Conservation (phyloP, 192 early-diverging fungal genomes). For the Coemansia aciculifera region DNA sequence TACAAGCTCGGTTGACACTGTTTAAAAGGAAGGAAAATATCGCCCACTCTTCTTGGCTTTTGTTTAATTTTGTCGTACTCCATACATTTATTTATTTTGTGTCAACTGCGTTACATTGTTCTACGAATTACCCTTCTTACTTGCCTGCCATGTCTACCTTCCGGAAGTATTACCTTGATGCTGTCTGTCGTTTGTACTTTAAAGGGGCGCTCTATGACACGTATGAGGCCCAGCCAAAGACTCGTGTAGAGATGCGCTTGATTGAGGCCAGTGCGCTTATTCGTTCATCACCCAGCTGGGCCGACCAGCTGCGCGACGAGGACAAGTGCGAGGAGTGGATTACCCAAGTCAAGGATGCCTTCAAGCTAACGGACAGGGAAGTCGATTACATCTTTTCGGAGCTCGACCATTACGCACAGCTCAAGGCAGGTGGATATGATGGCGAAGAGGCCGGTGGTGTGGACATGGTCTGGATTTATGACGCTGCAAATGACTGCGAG, state of each 20-base stretch:
- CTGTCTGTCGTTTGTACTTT: not conserved
- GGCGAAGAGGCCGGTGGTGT: constrained; percentile 3
- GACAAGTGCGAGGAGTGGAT: not conserved
- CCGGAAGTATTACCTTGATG: not conserved
- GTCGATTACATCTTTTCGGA: not conserved
- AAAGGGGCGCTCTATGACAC: not conserved
- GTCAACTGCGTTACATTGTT: not conserved
- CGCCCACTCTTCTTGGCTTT: not conserved
- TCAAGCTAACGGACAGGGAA: constrained; percentile 1
- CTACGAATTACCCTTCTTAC: not conserved
- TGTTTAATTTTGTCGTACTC: not conserved
- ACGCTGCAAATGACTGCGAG: not conserved
- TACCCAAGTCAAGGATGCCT: not conserved
- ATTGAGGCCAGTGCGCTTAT: not conserved
- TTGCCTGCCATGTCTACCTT: not conserved
- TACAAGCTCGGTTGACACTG: not conserved
- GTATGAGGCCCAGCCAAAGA: not conserved
- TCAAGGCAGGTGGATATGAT: not conserved
- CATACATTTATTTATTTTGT: not conserved
- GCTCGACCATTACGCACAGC: not conserved
- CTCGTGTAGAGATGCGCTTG: not conserved
- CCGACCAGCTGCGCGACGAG: not conserved
- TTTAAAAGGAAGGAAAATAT: not conserved
- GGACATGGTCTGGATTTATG: constrained; percentile 11
- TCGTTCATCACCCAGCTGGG: not conserved